Conservation (phyloP, 352 stramenopile species). For the Globisporangium spiculum region DNA sequence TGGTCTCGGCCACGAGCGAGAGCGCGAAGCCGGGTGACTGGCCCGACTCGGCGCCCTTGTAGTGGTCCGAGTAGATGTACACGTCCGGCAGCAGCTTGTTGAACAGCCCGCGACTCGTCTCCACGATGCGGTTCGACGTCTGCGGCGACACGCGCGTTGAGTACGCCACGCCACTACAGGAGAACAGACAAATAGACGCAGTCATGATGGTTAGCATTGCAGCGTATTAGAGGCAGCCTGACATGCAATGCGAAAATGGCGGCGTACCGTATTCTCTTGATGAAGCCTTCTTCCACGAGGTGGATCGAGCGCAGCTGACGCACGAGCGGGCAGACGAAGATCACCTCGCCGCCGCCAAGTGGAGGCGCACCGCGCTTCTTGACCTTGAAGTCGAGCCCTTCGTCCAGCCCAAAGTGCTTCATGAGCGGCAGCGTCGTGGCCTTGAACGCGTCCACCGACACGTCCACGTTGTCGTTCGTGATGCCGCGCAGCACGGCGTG, state of each 20-base stretch:
- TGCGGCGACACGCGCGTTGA: slow-evolving; percentile 97
- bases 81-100: slow-evolving; percentile 98
- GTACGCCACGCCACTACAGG: slow-evolving; percentile 90
- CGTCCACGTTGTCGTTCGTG: slow-evolving; percentile 93
- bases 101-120: slow-evolving; percentile 94
- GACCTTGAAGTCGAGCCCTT: slow-evolving; percentile 82
- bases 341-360: slow-evolving; percentile 83
- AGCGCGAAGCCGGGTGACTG: slow-evolving; percentile 91
- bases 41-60: slow-evolving; percentile 89
- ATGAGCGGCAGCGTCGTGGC: slow-evolving; percentile 94
- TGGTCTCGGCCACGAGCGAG: slow-evolving; percentile 97
- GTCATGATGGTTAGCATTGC: background rate
- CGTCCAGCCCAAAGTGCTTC: slow-evolving; percentile 95
- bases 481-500: slow-evolving; percentile 93
- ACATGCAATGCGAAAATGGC: background rate
- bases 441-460: slow-evolving; percentile 94
- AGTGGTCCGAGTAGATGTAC: slow-evolving; percentile 99
- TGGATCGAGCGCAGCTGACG: slow-evolving; percentile 94
- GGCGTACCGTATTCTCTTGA: slow-evolving; percentile 94
- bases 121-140: slow-evolving; percentile 97
- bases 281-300: slow-evolving; percentile 95
- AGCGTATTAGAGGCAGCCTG: background rate
- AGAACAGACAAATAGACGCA: slow-evolving; percentile 18
- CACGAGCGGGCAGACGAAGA: slow-evolving; percentile 95
- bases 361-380: slow-evolving; percentile 90